A percentile compares a stretch with the other conserved stretches of the same genome.
These are phyloP conservation scores for Elsinoe australis DNA, from an alignment of 2,329 filamentous ascomycete genomes.

Conservation along the genomic window DNA sequence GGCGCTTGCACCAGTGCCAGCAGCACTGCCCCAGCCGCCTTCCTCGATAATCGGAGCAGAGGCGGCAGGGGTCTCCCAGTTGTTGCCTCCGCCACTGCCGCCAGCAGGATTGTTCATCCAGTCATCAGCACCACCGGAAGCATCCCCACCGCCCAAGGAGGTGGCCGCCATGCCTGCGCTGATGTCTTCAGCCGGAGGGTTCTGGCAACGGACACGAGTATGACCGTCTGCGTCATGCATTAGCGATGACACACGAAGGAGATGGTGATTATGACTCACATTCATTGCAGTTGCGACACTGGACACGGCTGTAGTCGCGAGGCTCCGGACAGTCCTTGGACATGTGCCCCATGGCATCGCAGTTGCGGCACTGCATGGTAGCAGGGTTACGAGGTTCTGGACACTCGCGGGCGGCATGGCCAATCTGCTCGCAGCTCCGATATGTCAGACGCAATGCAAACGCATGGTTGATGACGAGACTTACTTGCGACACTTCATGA, in stretches of 20 bases:
- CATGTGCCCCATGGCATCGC: slow-evolving; percentile 47
- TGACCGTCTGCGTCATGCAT: slow-evolving; percentile 20
- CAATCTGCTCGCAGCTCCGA: slow-evolving; percentile 46
- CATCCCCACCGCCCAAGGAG: no score
- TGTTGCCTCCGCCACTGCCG: background rate
- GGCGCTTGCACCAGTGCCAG: no score
- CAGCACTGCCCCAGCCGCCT: background rate
- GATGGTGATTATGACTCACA: no score
- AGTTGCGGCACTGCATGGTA: slow-evolving; percentile 31
- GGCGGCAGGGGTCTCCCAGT: background rate
- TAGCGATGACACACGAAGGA: no score
- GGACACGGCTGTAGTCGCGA: slow-evolving; percentile 43
- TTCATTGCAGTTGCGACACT: slow-evolving; percentile 42
- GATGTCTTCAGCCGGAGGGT: slow-evolving; percentile 2
- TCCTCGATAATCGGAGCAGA: background rate
- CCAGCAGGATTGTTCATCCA: background rate
- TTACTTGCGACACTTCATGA: slow-evolving; percentile 29
- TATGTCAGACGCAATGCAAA: no score
- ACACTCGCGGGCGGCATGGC: slow-evolving; percentile 56
- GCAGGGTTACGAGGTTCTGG: slow-evolving; percentile 41
- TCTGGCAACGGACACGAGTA: slow-evolving; percentile 23
- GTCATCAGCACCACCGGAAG: background rate
- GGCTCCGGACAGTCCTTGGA: slow-evolving; percentile 57
- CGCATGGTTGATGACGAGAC: slow-evolving; percentile 19
- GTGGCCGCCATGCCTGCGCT: background rate